Base-by-base conservation (phyloP, 768 basidiomycete species). In the Peribolospora kevripleyi region DNA sequence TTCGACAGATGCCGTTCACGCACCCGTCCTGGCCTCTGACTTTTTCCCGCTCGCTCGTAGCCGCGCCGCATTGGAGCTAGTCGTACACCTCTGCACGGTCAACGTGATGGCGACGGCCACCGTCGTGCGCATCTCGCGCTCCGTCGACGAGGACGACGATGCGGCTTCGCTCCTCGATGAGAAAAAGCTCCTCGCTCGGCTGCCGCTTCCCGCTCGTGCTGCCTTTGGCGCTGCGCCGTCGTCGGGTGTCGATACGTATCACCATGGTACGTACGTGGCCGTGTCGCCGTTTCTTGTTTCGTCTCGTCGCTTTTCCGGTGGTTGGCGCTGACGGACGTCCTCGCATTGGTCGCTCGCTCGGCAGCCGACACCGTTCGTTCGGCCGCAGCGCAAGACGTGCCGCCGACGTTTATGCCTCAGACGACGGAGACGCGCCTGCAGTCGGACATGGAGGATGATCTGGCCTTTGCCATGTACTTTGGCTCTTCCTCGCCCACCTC, bases 81-180 rank as follows among this genome's bases (percentile, higher is more conserved):
- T 85, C 4, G 76, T 84, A 42, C 90, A 95, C 65, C 69, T 93
- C 39, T 82, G 87, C 55, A 67, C 68, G 41, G 79, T 81, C 58
- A 81, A 80, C 59, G 65, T 74, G 0, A 68, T 66, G 42, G 73
- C 84, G 0, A 75, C 67, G 4, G 93, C 84, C 0, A 86, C 82
- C 0, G 76, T 86, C 0, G 69, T 91, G 2, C 71, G 79, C 51
- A 69, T 91, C 41, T 62, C 60, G 46, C 45, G 45, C 43, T 41
- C 46, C 50, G 58, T 42, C 41, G 11, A 40, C 41, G 45, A 43
- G 5, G 53, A 50, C 25, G 45, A 50, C 40, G 48, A 42, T 1
- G 42, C 48, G 9, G 51, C 51, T 3, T 50, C 47, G 46, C 50
- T 51, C 9, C 50, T 11, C n/a, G 39, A 46, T 11, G 60, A 36